Base-by-base conservation (phyloP, 2,329 filamentous ascomycete species). In the Pseudodiploospora longispora region DNA sequence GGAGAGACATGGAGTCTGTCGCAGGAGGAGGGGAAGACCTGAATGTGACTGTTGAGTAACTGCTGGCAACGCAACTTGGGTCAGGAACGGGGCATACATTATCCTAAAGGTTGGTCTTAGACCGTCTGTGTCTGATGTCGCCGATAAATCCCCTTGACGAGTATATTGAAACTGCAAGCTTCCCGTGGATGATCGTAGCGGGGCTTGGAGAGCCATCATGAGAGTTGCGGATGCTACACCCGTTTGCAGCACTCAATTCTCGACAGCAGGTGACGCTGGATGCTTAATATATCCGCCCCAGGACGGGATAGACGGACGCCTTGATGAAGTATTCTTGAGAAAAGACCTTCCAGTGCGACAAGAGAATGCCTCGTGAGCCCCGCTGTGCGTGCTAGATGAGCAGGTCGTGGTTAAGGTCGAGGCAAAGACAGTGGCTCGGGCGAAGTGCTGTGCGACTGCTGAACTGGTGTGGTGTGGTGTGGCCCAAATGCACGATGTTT, bases 111-210 rank as follows among this genome's bases (percentile, higher is more conserved):
- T 68, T 43, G 72, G 67, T 42, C 69, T 66, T 40, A 68, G 58
- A 44, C 67, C 62, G 41, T 75, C 69, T 36, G 71, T 71, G 43
- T 78, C 74, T 38, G 74, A 68, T 9, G 75, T 70, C n/a, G 71
- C 55, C 41, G 76, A 73, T 66, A 80, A 76, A 40, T 80, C 57
- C 50, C 50, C 71, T 50, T 71, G 68, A 51, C 71, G 71, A 39
- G 70, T 47, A 36, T 64, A 63, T 27, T 55, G 54, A 44, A 64
- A 66, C 38, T 62, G 59, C 40, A 65, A 39, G 48, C 55, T 76
- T 59, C 74, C 76, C 47, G 76, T 76, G 49, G 81, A 83, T 49
- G 78, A 76, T 57, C 79, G 70, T 55, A 85, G 61, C 48, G 80
- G 79, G 58, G 72, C 78, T 65, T 67, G 57, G 51, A 68, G 56